These are phyloP conservation scores for Teunomyces barrocoloradensis DNA, from an alignment of 805 yeast genomes.

Conservation along the genomic window DNA sequence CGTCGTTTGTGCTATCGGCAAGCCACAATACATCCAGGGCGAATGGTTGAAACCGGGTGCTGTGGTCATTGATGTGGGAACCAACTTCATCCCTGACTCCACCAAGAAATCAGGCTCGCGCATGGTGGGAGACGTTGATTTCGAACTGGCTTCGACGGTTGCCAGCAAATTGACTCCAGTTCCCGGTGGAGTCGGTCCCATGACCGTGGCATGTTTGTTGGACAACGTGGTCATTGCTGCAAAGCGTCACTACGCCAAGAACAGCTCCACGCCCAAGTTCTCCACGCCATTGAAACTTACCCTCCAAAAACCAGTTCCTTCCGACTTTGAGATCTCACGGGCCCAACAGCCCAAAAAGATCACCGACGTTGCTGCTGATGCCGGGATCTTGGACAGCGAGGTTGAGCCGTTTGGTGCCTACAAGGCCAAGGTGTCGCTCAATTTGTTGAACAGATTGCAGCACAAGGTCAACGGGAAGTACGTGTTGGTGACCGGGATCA, in stretches of 20 bases:
- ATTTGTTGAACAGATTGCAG: conserved; percentile 59
- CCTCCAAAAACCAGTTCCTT: conserved; percentile 68
- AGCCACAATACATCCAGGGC: conserved; percentile 66
- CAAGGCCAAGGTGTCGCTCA: conserved; percentile 72
- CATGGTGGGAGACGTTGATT: conserved; percentile 79
- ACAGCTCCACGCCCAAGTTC: conserved; percentile 41
- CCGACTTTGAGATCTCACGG: conserved; percentile 76
- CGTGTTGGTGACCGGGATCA: conserved; percentile 76
- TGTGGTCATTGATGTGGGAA: conserved; percentile 79
- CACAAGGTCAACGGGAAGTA: conserved; percentile 66
- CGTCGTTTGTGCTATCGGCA: conserved; percentile 76
- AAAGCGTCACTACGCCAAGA: conserved; percentile 43
- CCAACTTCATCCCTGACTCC: conserved; percentile 67
- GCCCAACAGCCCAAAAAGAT: conserved; percentile 72
- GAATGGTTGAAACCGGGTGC: conserved; percentile 71
- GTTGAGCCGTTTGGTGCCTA: conserved; percentile 72
- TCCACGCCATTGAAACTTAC: conserved; percentile 57
- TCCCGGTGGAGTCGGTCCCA: conserved; percentile 91
- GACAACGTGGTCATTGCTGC: conserved; percentile 73
- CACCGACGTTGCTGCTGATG: conserved; percentile 63
- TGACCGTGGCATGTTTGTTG: conserved; percentile 83
- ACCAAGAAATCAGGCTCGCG: conserved; percentile 66
- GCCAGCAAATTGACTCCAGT: conserved; percentile 78
- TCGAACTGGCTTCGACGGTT: conserved; percentile 48
- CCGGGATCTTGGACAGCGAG: conserved; percentile 65